phyloP scores from a whole-genome alignment of 1,139 yeast genomes.

The Saccharomyces hybrid region DNA sequence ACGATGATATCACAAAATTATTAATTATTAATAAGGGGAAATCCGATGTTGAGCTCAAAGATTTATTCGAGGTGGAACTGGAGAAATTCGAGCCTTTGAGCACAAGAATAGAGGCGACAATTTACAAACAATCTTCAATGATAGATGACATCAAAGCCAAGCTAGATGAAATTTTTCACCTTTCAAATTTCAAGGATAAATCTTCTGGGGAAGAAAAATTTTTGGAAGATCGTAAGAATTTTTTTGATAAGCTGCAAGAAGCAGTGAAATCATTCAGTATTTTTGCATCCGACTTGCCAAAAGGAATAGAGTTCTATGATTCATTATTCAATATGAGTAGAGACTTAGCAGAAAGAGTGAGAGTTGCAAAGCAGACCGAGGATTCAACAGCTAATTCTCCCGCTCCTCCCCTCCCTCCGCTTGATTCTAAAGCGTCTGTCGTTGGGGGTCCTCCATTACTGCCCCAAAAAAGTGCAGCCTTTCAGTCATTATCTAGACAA shows the following conservation, averaged over 20 bases:
- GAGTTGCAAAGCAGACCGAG: constrained; percentile 27
- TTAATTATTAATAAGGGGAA: constrained; percentile 61
- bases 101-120: constrained; percentile 59
- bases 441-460: constrained; percentile 8
- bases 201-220: constrained; percentile 34
- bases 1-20: constrained; percentile 79
- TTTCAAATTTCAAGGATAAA: constrained; percentile 34
- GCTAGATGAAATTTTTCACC: constrained; percentile 51
- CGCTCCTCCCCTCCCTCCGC: constrained; percentile 2
- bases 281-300: constrained; percentile 50
- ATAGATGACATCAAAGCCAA: constrained; percentile 49
- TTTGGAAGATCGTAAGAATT: constrained; percentile 35
- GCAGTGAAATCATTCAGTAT: constrained; percentile 49
- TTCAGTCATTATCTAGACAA: background rate
- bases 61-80: constrained; percentile 64
- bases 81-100: constrained; percentile 69
- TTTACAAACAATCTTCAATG: constrained; percentile 53
- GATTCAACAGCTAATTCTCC: constrained; percentile 3
- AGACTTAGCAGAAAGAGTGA: constrained; percentile 34
- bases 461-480: constrained; percentile 7
- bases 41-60: constrained; percentile 50
- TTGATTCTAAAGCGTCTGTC: background rate
- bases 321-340: constrained; percentile 42
- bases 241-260: constrained; percentile 42
- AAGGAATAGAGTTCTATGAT: constrained; percentile 58